Conservation (phyloP, 805 yeast species). For the Lipomyces oligophaga region DNA sequence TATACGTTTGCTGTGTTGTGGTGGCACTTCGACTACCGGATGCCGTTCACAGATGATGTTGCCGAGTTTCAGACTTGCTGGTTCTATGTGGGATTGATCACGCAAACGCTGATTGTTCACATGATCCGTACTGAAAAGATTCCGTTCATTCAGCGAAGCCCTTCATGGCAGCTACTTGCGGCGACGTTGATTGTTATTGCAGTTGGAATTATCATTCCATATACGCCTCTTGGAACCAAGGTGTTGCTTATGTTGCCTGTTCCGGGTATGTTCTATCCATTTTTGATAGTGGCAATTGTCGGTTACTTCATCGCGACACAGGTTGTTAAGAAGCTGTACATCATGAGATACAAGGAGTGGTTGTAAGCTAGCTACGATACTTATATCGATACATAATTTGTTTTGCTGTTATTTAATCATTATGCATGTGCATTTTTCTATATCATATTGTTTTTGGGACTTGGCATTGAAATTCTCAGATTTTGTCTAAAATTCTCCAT, state of each 20-base stretch:
- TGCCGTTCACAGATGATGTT: constrained; percentile 27
- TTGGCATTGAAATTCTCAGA: too few relatives aligned
- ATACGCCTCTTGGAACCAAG: constrained; percentile 26
- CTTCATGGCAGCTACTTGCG: constrained; percentile 26
- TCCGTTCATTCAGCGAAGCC: constrained; percentile 28
- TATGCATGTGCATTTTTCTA: too few relatives aligned
- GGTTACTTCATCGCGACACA: constrained; percentile 28
- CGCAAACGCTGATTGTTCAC: constrained; percentile 29
- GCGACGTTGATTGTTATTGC: constrained; percentile 20
- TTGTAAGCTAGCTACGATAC: too few relatives aligned
- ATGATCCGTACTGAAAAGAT: constrained; percentile 29
- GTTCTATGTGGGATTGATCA: constrained; percentile 28
- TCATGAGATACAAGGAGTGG: constrained; percentile 26
- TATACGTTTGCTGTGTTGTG: constrained; percentile 24
- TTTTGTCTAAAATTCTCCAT: too few relatives aligned
- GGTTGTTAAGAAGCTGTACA: constrained; percentile 25
- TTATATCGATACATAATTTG: too few relatives aligned
- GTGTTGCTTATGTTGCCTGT: constrained; percentile 27
- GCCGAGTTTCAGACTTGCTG: constrained; percentile 28
- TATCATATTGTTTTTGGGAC: too few relatives aligned
- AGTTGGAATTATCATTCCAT: constrained; percentile 26
- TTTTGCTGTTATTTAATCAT: too few relatives aligned
- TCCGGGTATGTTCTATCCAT: constrained; percentile 28
- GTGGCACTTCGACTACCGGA: constrained; percentile 21
- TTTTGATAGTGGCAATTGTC: constrained; percentile 22